Percentiles rank a stretch among this genome's conserved stretches.
phyloP scores from a whole-genome alignment of 2,329 filamentous ascomycete genomes.

The Volutella citrinella region DNA sequence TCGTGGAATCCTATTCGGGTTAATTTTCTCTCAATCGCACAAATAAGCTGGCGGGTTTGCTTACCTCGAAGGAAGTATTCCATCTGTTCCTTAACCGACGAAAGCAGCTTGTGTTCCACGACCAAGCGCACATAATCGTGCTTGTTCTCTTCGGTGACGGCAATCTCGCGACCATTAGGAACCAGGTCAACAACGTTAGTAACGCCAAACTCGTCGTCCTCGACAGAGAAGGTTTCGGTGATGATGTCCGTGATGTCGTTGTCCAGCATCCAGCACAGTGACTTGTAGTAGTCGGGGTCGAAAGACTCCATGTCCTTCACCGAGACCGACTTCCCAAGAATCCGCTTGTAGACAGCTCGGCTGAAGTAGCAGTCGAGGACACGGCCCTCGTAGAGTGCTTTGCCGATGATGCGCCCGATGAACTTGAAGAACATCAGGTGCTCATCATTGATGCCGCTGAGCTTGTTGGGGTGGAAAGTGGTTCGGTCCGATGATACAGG shows the following conservation, averaged over 20 bases:
- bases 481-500: conserved; percentile 96
- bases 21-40: conserved; percentile 1
- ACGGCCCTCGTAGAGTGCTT: conserved; percentile 93
- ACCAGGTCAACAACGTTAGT: conserved; percentile 84
- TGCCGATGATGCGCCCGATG: conserved; percentile 96
- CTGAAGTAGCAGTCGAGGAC: conserved; percentile 99
- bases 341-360: conserved; percentile 96
- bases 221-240: conserved; percentile 91
- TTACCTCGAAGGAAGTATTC: conserved; percentile 84
- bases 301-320: conserved; percentile 99
- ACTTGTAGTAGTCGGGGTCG: conserved; percentile 98
- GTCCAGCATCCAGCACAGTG: conserved; percentile 94
- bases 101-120: conserved; percentile 88
- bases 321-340: conserved; percentile 89
- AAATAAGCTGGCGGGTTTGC: conserved; percentile 15
- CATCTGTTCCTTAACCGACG: conserved; percentile 91
- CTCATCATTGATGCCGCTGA: conserved; percentile 91
- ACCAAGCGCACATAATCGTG: conserved; percentile 94
- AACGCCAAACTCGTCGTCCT: conserved; percentile 91
- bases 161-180: conserved; percentile 82
- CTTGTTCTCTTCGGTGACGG: conserved; percentile 97
- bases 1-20: conserved; percentile 78
- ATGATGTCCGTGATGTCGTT: conserved; percentile 99
- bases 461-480: conserved; percentile 96
- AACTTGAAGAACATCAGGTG: conserved; percentile 99